phyloP scores from a whole-genome alignment of 352 stramenopile genomes.

The Globisporangium cederbergense region DNA sequence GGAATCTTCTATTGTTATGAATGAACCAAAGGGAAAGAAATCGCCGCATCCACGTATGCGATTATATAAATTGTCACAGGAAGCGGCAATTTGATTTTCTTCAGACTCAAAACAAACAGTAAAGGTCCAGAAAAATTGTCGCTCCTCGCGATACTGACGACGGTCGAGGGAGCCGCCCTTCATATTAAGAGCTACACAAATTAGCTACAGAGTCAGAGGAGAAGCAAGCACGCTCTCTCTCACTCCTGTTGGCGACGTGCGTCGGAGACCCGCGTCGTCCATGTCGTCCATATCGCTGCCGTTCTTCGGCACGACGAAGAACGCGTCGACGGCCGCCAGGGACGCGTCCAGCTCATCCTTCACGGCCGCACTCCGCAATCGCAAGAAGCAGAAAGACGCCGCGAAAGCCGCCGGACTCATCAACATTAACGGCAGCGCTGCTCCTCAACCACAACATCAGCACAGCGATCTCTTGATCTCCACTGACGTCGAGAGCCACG shows the following conservation, averaged over 20 bases:
- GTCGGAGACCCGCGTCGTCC: background rate
- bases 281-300: constrained; percentile 18
- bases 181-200: too few species aligned
- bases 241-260: background rate
- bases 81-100: too few species aligned
- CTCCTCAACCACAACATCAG: background rate
- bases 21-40: too few species aligned
- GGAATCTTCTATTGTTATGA: too few species aligned
- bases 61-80: too few species aligned
- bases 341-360: constrained; percentile 14
- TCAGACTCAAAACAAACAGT: too few species aligned
- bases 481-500: background rate
- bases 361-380: constrained; percentile 15
- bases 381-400: constrained; percentile 15
- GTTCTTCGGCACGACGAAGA: constrained; percentile 15
- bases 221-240: background rate
- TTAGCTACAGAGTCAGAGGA: background rate
- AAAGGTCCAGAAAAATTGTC: too few species aligned
- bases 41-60: too few species aligned
- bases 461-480: background rate
- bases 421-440: background rate
- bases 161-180: too few species aligned
- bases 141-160: too few species aligned
- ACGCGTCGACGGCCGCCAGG: background rate
- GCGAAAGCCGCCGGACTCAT: background rate